Conservation (phyloP, 805 yeast species). For the Yarrowia sp. region DNA sequence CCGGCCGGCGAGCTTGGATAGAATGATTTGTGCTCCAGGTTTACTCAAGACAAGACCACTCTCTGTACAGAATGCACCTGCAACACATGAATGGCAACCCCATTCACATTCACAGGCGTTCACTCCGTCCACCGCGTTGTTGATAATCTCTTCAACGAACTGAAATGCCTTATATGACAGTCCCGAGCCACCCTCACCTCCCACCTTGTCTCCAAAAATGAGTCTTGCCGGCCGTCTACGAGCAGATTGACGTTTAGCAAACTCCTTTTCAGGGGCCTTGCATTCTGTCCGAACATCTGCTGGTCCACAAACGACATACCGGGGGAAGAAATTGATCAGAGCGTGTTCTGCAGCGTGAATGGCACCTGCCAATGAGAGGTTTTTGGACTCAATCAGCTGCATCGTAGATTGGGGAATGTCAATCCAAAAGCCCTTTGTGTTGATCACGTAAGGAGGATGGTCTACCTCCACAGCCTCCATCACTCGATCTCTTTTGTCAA, state of each 20-base stretch:
- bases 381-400: conserved; percentile 54
- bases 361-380: conserved; percentile 76
- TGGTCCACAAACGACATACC: conserved; percentile 63
- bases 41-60: conserved; percentile 79
- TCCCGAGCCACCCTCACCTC: conserved; percentile 79
- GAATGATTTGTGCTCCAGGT: conserved; percentile 72
- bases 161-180: conserved; percentile 77
- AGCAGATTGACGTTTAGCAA: conserved; percentile 67
- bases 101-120: conserved; percentile 57
- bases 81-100: conserved; percentile 86
- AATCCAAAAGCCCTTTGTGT: conserved; percentile 86
- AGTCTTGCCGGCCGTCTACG: conserved; percentile 85
- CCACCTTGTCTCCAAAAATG: conserved; percentile 78
- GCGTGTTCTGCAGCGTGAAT: conserved; percentile 98
- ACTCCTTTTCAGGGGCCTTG: conserved; percentile 96
- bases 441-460: conserved; percentile 71
- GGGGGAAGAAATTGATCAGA: conserved; percentile 72
- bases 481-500: conserved; percentile 72
- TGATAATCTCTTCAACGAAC: conserved; percentile 62
- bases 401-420: conserved; percentile 73
- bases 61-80: conserved; percentile 78
- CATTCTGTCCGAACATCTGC: conserved; percentile 86
- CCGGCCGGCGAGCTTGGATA: conserved; percentile 60
- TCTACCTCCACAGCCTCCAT: conserved; percentile 90
- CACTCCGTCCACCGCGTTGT: conserved; percentile 48